Conservation (phyloP, 768 basidiomycete genomes). For the Suillus lakei region DNA sequence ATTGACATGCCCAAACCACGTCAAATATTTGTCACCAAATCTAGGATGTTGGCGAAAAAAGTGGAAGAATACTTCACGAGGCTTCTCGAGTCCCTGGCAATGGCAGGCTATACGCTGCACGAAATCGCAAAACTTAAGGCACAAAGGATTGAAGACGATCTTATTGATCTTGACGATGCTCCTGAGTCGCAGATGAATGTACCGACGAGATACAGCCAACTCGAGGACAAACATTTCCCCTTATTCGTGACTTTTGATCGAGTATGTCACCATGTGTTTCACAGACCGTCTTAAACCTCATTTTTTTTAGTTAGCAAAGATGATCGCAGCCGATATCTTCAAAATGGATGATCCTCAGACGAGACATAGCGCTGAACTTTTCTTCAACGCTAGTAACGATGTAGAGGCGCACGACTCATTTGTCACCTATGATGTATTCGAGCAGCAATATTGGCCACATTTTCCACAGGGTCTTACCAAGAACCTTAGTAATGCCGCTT, state of each 20-base stretch:
- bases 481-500: too few species aligned
- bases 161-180: slow-evolving; percentile 44
- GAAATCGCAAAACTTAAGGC: slow-evolving; percentile 40
- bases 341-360: slow-evolving; percentile 9
- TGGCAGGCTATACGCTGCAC: slow-evolving; percentile 39
- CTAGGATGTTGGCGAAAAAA: slow-evolving; percentile 62
- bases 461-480: too few species aligned
- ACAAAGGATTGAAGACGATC: slow-evolving; percentile 28
- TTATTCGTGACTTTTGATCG: slow-evolving; percentile 70
- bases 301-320: slow-evolving; percentile 22
- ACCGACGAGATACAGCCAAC: slow-evolving; percentile 56
- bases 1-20: slow-evolving; percentile 32
- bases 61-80: slow-evolving; percentile 70
- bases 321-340: slow-evolving; percentile 30
- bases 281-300: neutral
- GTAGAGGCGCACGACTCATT: slow-evolving; percentile 22
- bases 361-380: slow-evolving; percentile 14
- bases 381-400: slow-evolving; percentile 20
- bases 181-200: slow-evolving; percentile 25
- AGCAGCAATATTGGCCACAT: slow-evolving; percentile 43
- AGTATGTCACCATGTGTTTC: slow-evolving; percentile 36
- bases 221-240: slow-evolving; percentile 69
- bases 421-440: slow-evolving; percentile 54
- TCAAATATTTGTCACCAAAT: slow-evolving; percentile 81
- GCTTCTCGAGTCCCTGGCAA: slow-evolving; percentile 48